Evolutionary conservation across 345 rosid species (phyloP).

Genomic region (Litchi chinensis): DNA sequence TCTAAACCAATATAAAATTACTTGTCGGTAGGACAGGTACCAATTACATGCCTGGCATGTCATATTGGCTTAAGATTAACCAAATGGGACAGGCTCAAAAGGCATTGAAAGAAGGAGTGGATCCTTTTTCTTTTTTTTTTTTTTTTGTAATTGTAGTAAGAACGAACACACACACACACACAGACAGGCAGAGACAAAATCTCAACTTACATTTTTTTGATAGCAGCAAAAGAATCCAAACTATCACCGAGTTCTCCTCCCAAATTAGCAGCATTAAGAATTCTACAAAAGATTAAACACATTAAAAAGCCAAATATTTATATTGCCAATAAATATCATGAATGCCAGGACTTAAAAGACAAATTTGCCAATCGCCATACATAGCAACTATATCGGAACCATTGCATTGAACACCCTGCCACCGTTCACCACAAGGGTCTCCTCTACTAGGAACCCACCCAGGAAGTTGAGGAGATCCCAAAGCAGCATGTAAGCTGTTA

Average conservation of each 20-base stretch:
- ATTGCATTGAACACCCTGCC: slow-evolving; percentile 92
- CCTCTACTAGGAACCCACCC: slow-evolving; percentile 94
- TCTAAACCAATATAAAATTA: not conserved
- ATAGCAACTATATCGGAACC: slow-evolving; percentile 57
- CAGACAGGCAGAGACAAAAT: slow-evolving; percentile 1
- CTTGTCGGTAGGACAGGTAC: not conserved
- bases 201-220: slow-evolving; percentile 72
- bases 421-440: slow-evolving; percentile 89
- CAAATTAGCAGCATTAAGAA: slow-evolving; percentile 87
- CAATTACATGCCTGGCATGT: not conserved
- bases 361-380: slow-evolving; percentile 32
- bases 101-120: slow-evolving; percentile 3
- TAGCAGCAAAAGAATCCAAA: slow-evolving; percentile 69
- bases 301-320: slow-evolving; percentile 4
- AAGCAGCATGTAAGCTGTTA: slow-evolving; percentile 65
- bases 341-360: not conserved
- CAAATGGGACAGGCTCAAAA: not conserved
- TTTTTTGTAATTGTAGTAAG: not conserved
- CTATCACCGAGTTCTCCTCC: slow-evolving; percentile 84
- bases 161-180: no score
- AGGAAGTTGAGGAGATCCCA: slow-evolving; percentile 79
- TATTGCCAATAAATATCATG: not conserved
- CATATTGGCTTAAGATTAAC: not conserved
- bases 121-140: not conserved
- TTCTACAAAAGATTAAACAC: slow-evolving; percentile 42